A percentile compares a stretch with the other conserved stretches of the same genome.
Conservation (phyloP, 257 asterid species). For the Haberlea rhodopensis region DNA sequence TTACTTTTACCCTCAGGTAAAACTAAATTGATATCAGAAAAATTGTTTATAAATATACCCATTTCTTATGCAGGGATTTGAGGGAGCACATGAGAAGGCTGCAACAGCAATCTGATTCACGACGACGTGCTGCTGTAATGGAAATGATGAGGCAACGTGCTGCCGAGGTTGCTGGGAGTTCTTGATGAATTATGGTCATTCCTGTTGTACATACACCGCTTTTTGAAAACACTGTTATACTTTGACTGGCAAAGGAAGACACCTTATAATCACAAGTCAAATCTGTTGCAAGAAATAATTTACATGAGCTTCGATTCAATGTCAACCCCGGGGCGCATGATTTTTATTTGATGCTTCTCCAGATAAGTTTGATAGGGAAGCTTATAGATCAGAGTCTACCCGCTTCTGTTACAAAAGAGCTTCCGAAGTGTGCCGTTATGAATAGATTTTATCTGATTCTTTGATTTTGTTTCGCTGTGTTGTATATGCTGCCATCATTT, state of each 20-base stretch:
- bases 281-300: not conserved
- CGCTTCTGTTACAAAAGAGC: not conserved
- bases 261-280: not conserved
- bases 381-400: not conserved
- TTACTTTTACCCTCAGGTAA: not conserved
- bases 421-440: constrained; percentile 18
- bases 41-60: not conserved
- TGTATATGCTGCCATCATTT: constrained; percentile 28
- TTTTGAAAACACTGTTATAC: not conserved
- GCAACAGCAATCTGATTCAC: constrained; percentile 67
- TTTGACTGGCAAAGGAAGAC: not conserved
- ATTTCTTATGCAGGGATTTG: constrained; percentile 48
- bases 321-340: not conserved
- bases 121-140: constrained; percentile 64
- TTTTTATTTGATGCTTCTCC: not conserved
- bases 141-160: constrained; percentile 53
- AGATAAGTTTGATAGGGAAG: not conserved
- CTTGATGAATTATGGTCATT: not conserved
- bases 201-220: not conserved
- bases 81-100: constrained; percentile 57
- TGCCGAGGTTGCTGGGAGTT: constrained; percentile 21
- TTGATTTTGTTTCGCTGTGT: constrained; percentile 34
- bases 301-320: not conserved
- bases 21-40: not conserved
- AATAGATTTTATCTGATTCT: constrained; percentile 35